These are phyloP conservation scores for Tremella yokohamensis DNA, from an alignment of 768 basidiomycete species.

Conservation along the genomic window DNA sequence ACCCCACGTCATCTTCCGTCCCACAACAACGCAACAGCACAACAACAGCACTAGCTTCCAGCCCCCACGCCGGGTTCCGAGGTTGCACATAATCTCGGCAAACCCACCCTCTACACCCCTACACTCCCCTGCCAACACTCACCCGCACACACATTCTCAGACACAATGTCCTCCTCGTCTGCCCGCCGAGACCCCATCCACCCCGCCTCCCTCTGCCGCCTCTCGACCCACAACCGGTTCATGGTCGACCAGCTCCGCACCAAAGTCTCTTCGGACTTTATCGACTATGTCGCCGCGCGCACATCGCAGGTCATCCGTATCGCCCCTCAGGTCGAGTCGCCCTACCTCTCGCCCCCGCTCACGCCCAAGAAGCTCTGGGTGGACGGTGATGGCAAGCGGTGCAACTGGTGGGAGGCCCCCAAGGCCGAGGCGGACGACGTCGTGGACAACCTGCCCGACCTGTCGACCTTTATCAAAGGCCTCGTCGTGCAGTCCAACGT, in stretches of 20 bases:
- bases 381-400: slow-evolving; percentile 36
- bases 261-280: slow-evolving; percentile 76
- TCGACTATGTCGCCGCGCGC: slow-evolving; percentile 72
- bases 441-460: slow-evolving; percentile 57
- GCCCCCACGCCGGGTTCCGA: too few relatives aligned
- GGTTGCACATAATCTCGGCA: too few relatives aligned
- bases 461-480: slow-evolving; percentile 79
- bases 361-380: slow-evolving; percentile 57
- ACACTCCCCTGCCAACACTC: too few relatives aligned
- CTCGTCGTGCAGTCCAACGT: slow-evolving; percentile 79
- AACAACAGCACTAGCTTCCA: too few relatives aligned
- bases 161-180: background rate
- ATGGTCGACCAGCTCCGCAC: slow-evolving; percentile 72
- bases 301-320: slow-evolving; percentile 63
- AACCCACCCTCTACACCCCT: too few relatives aligned
- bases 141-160: too few relatives aligned
- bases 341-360: slow-evolving; percentile 64
- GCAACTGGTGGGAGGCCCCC: slow-evolving; percentile 48
- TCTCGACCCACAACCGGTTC: slow-evolving; percentile 69
- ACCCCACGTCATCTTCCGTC: too few relatives aligned
- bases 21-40: too few relatives aligned
- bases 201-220: slow-evolving; percentile 77
- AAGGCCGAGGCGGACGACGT: slow-evolving; percentile 27
- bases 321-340: slow-evolving; percentile 37
- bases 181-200: slow-evolving; percentile 43